Evolutionary conservation across 768 basidiomycete genomes (phyloP), one percentile per base, ranked within the genome.

Genomic region (Leccinum rimulosum): DNA sequence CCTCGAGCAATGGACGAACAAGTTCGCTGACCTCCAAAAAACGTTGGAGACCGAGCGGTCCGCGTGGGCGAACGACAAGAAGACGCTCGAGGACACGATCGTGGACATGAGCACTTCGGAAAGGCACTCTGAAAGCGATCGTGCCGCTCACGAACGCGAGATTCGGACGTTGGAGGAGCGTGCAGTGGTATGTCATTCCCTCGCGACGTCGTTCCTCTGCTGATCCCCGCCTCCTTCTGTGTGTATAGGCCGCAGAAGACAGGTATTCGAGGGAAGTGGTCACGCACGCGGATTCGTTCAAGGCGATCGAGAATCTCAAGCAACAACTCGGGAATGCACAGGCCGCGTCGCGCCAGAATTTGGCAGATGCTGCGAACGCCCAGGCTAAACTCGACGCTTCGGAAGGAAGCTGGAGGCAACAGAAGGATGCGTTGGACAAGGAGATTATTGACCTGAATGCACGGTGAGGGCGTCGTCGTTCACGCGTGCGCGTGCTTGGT

Each of bases 271-370:
- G 85, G 54, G 93, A 93, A 68, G 82, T 95, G 19, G 75, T 95
- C 33, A 78, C 89, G 1, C 93, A 95, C 70, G 93, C 93, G 0
- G 92, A 93, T 22, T 82, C 89, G 0, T 88, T 95, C 79, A 92
- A 92, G 74, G 61, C 77, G 12, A 80, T 91, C 11, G 84, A 87
- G 11, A 75, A 67, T 10, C 75, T 93, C 61, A 89, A 86, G 69
- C 78, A 84, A 52, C 84, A 91, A 45, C 76, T 95, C 4, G 68
- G 78, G 15, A 67, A 71, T 12, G 74, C 80, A 4, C 85, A 88
- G 64, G 68, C 76, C 2, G 67, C 80, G 9, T 80, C 83, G 8
- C 79, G 88, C 12, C 85, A 91, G 59, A 78, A 83, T 55, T 74
- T 79, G 35, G 80, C 83, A 10, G 79, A 83, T 2, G 84, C 87